Conservation (phyloP, 192 early-diverging fungal species). For the Gaertneriomyces semiglobifer region DNA sequence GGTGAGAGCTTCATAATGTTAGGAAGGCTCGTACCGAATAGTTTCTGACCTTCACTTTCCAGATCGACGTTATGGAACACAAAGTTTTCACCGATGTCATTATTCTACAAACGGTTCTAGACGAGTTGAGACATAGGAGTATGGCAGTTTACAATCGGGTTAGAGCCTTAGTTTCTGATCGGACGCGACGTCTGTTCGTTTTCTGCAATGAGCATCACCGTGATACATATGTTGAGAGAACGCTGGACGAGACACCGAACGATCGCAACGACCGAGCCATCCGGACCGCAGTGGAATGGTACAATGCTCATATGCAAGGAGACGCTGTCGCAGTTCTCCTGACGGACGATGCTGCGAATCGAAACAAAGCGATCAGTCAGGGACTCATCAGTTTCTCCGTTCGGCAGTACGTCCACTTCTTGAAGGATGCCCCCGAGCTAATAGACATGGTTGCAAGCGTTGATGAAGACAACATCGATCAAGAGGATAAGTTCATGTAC, state of each 20-base stretch:
- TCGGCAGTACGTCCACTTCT: conserved; percentile 69
- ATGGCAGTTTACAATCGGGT: conserved; percentile 77
- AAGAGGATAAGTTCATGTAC: conserved; percentile 59
- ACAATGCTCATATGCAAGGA: conserved; percentile 63
- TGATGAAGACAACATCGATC: conserved; percentile 43
- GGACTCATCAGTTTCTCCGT: conserved; percentile 66
- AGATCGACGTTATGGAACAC: conserved; percentile 95
- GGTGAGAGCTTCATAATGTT: conserved; percentile 5
- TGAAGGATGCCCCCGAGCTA: conserved; percentile 80
- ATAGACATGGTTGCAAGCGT: conserved; percentile 79
- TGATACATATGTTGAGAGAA: conserved; percentile 81
- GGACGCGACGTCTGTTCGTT: conserved; percentile 78
- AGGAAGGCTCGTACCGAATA: background rate
- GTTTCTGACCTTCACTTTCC: background rate
- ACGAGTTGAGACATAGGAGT: conserved; percentile 84
- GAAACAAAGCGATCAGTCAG: conserved; percentile 61
- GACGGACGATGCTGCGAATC: conserved; percentile 88
- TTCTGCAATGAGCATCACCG: conserved; percentile 95
- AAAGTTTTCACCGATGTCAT: conserved; percentile 82
- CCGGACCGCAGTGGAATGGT: conserved; percentile 82
- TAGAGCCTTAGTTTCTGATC: conserved; percentile 66
- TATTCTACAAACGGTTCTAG: conserved; percentile 88
- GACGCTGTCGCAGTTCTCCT: conserved; percentile 58
- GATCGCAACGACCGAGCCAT: conserved; percentile 97
- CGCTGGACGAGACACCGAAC: conserved; percentile 81